Evolutionary conservation across 345 rosid genomes (phyloP).

Genomic region (Aquilaria yunnanensis): DNA sequence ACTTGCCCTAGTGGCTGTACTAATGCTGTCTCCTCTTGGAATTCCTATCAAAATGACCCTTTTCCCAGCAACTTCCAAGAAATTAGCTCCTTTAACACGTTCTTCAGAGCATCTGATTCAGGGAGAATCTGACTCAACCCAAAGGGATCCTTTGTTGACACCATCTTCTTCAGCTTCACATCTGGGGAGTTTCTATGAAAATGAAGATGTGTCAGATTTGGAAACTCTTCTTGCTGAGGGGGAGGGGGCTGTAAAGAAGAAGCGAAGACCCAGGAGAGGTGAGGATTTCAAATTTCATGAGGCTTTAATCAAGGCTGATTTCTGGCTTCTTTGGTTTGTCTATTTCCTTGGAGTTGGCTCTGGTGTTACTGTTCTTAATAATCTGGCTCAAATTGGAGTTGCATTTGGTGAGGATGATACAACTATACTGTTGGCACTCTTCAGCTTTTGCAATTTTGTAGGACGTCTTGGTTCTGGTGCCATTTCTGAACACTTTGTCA

Average conservation of each 20-base stretch:
- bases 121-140: slow-evolving; percentile 35
- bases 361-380: slow-evolving; percentile 83
- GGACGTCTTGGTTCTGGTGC: slow-evolving; percentile 90
- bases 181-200: slow-evolving; percentile 57
- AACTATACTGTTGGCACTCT: slow-evolving; percentile 58
- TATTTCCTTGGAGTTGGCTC: slow-evolving; percentile 91
- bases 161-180: slow-evolving; percentile 65
- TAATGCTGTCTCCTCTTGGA: slow-evolving; percentile 73
- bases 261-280: slow-evolving; percentile 56
- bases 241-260: slow-evolving; percentile 64
- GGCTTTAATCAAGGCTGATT: slow-evolving; percentile 85
- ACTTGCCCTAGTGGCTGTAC: slow-evolving; percentile 50
- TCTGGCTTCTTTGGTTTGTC: slow-evolving; percentile 92
- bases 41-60: slow-evolving; percentile 95
- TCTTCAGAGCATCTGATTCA: slow-evolving; percentile 51
- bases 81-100: slow-evolving; percentile 28
- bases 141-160: slow-evolving; percentile 47
- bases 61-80: slow-evolving; percentile 47
- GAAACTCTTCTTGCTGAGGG: slow-evolving; percentile 61
- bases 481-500: slow-evolving; percentile 87
- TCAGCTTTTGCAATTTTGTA: slow-evolving; percentile 78
- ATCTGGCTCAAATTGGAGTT: slow-evolving; percentile 89
- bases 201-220: slow-evolving; percentile 39
- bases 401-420: slow-evolving; percentile 73
- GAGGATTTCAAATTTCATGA: slow-evolving; percentile 64